Conservation (phyloP, 2,329 filamentous ascomycete genomes). For the Aureobasidium namibiae region DNA sequence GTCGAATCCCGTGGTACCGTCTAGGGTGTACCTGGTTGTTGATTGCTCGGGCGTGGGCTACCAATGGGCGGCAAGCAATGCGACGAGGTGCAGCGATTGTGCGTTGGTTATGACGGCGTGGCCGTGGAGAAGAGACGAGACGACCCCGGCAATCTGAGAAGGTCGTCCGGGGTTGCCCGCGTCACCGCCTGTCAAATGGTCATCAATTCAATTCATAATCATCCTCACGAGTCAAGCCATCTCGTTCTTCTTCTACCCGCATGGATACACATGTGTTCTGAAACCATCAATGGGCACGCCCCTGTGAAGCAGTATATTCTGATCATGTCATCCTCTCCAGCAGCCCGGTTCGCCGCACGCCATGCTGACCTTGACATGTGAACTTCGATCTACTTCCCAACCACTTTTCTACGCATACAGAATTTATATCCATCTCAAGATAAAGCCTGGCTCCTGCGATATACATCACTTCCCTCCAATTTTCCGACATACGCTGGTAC, state of each 20-base stretch:
- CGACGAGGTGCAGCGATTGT: not conserved
- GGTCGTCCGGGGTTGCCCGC: not conserved
- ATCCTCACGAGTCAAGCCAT: not conserved
- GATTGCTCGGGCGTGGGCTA: not conserved
- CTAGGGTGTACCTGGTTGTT: not conserved
- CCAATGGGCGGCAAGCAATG: not conserved
- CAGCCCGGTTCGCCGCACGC: not conserved
- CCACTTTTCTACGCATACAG: not conserved
- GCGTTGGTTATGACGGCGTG: slow-evolving; percentile 7
- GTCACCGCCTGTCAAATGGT: not conserved
- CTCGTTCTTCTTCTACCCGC: too few species aligned
- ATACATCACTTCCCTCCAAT: not conserved
- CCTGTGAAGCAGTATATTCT: not conserved
- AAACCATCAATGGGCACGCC: not conserved
- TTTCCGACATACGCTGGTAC: not conserved
- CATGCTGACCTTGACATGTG: not conserved
- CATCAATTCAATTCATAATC: not conserved
- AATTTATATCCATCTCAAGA: not conserved
- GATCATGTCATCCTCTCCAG: not conserved
- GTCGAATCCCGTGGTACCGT: not conserved
- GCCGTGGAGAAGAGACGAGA: not conserved
- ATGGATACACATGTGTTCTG: not conserved
- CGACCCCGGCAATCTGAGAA: not conserved
- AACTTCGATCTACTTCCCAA: not conserved
- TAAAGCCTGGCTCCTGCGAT: not conserved